These are phyloP conservation scores for Ganoderma sinense DNA, from an alignment of 1,284 basidiomycete species.

Conservation along the genomic window DNA sequence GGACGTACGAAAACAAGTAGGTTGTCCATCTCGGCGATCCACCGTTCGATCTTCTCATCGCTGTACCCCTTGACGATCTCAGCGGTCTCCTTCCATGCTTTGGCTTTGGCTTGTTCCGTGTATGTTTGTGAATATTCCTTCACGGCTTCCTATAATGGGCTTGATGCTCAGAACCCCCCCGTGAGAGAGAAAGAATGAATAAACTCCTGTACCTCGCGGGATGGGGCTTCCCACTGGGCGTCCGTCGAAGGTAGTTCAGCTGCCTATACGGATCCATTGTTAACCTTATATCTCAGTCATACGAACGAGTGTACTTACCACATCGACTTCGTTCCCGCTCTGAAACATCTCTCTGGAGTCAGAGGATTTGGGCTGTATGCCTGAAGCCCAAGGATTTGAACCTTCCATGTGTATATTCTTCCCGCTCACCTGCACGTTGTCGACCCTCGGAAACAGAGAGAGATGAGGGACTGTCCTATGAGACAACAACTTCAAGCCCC, in stretches of 20 bases:
- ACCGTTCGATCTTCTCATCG: conserved; percentile 15
- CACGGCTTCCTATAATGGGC: background rate
- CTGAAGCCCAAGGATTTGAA: too few relatives aligned
- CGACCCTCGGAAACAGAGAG: too few relatives aligned
- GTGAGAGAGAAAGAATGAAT: background rate
- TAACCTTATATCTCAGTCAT: background rate
- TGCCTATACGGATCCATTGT: background rate
- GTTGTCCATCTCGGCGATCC: conserved; percentile 23
- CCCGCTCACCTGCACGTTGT: too few relatives aligned
- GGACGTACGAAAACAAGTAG: conserved; percentile 21
- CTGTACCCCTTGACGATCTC: conserved; percentile 9
- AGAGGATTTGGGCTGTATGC: too few relatives aligned
- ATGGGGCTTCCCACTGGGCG: background rate
- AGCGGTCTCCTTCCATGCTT: background rate
- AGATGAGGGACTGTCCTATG: too few relatives aligned
- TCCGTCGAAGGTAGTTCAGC: background rate
- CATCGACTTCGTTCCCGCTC: background rate
- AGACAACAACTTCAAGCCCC: too few relatives aligned
- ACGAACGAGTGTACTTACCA: background rate
- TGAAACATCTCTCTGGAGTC: too few relatives aligned
- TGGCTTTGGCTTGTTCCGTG: background rate
- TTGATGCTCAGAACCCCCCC: background rate
- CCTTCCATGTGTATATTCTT: too few relatives aligned
- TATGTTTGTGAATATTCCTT: background rate
- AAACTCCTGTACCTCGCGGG: background rate